phyloP scores from a whole-genome alignment of 345 rosid genomes.

The Adansonia digitata region DNA sequence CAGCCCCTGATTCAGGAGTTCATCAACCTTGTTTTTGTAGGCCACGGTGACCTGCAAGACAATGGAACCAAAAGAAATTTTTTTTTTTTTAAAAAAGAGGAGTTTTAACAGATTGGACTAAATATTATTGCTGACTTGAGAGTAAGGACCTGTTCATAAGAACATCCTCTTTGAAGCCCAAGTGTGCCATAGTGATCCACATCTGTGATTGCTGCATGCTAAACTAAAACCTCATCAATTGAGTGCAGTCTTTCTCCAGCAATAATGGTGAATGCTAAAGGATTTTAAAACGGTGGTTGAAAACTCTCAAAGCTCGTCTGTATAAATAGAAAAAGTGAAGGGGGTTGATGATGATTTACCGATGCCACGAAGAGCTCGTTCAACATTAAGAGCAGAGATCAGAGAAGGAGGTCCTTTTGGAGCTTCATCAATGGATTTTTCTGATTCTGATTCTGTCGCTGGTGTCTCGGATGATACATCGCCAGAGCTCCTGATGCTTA shows the following conservation, averaged over 20 bases:
- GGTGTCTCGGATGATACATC: constrained; percentile 34
- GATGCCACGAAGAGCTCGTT: constrained; percentile 82
- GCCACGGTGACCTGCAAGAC: constrained; percentile 39
- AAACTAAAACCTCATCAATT: constrained; percentile 30
- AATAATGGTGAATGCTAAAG: neutral
- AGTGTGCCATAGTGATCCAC: constrained; percentile 76
- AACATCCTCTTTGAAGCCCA: constrained; percentile 52
- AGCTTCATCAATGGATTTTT: constrained; percentile 57
- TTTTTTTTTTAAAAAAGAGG: neutral
- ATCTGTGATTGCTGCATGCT: constrained; percentile 86
- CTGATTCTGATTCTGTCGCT: constrained; percentile 30
- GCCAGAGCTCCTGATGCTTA: constrained; percentile 25
- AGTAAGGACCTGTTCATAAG: constrained; percentile 49
- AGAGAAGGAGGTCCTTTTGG: constrained; percentile 53
- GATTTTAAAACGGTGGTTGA: neutral
- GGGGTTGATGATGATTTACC: constrained; percentile 32
- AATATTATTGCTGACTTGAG: neutral
- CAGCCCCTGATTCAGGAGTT: constrained; percentile 44
- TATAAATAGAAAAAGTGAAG: neutral
- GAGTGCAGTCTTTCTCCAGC: neutral
- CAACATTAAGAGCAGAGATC: constrained; percentile 47
- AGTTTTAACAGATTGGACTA: neutral
- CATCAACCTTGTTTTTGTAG: constrained; percentile 44
- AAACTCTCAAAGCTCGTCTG: neutral
- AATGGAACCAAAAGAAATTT: neutral